Evolutionary conservation across 306 rosid genomes (phyloP).

Genomic region (Fragaria iinumae): DNA sequence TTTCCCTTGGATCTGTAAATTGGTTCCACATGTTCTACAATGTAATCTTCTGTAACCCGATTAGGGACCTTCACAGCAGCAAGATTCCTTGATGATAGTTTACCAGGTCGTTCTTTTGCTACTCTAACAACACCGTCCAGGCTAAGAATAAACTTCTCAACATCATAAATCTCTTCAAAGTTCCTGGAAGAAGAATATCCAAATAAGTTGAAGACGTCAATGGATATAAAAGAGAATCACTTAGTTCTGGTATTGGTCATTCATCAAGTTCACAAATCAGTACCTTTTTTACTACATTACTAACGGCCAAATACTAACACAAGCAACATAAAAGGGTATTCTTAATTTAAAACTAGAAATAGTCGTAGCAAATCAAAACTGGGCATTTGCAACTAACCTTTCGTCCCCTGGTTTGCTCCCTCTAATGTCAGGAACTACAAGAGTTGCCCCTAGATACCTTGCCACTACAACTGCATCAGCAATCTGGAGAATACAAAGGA

Average conservation of each 20-base stretch:
- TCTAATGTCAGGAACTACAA: constrained; percentile 89
- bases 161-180: constrained; percentile 83
- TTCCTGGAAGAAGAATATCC: constrained; percentile 46
- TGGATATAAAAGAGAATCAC: neutral
- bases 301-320: neutral
- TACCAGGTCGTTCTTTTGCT: constrained; percentile 60
- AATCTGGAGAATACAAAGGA: constrained; percentile 47
- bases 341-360: constrained; percentile 7
- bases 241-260: neutral
- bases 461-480: constrained; percentile 93
- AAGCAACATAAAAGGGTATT: constrained; percentile 7
- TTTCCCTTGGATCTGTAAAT: constrained; percentile 66
- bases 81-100: constrained; percentile 58
- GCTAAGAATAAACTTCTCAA: constrained; percentile 62
- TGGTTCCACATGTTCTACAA: constrained; percentile 71
- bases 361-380: neutral
- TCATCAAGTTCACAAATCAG: neutral
- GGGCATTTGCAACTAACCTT: constrained; percentile 52
- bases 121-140: constrained; percentile 82
- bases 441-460: constrained; percentile 87
- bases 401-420: constrained; percentile 94
- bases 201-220: neutral
- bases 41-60: constrained; percentile 81
- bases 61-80: constrained; percentile 91
- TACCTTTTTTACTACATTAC: neutral